These are phyloP conservation scores for Cercospora berteroae DNA, from an alignment of 2,329 filamentous ascomycete genomes.

Conservation along the genomic window DNA sequence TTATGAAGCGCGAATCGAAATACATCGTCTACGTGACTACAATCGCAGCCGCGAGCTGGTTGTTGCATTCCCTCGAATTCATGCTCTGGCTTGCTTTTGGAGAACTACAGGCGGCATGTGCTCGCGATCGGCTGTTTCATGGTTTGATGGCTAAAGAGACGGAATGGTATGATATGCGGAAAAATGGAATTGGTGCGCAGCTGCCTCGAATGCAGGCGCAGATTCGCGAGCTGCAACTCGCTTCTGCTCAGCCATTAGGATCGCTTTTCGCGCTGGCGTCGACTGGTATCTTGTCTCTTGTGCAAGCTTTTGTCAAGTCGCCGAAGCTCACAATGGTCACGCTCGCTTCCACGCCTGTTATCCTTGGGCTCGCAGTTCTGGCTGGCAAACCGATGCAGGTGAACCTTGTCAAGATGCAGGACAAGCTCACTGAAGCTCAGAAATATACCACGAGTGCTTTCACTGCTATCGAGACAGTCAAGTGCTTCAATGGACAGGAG, in stretches of 20 bases:
- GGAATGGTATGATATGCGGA: conserved; percentile 75
- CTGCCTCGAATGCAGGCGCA: conserved; percentile 75
- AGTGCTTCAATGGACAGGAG: conserved; percentile 74
- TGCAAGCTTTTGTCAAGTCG: conserved; percentile 72
- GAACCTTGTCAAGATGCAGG: conserved; percentile 67
- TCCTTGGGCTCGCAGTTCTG: conserved; percentile 58
- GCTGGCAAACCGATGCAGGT: conserved; percentile 62
- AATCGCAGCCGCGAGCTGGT: conserved; percentile 64
- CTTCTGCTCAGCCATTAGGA: conserved; percentile 76
- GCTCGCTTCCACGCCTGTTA: conserved; percentile 68
- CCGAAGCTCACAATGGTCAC: conserved; percentile 83
- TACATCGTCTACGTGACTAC: conserved; percentile 63
- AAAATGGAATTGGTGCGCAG: conserved; percentile 69
- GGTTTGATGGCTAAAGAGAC: conserved; percentile 71
- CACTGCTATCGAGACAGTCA: conserved; percentile 77
- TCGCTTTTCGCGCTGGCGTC: conserved; percentile 63
- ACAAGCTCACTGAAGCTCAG: conserved; percentile 65
- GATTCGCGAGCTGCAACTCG: conserved; percentile 75
- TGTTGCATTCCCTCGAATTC: conserved; percentile 66
- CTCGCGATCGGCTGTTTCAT: conserved; percentile 64
- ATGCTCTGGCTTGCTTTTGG: conserved; percentile 73
- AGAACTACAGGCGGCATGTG: conserved; percentile 70
- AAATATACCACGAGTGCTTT: conserved; percentile 70
- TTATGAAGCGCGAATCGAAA: conserved; percentile 57
- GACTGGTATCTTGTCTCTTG: conserved; percentile 64